A percentile compares a stretch with the other conserved stretches of the same genome.
Conservation (phyloP, 352 stramenopile genomes). For the Phytophthora sp. region DNA sequence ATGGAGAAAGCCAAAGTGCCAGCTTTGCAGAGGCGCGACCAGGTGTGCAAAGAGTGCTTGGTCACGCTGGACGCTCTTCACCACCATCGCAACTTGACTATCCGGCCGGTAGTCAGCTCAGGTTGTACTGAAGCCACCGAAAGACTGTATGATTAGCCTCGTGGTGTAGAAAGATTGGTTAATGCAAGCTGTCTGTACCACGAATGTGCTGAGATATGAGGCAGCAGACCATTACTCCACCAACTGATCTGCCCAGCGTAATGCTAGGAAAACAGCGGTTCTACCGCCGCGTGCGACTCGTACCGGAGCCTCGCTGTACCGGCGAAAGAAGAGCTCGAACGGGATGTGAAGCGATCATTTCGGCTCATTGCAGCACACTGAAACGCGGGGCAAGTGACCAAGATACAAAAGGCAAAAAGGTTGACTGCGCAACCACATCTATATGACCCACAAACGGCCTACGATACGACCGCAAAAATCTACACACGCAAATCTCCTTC, state of each 20-base stretch:
- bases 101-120: constrained; percentile 17
- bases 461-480: constrained; percentile 16
- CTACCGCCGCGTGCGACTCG: neutral
- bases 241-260: constrained; percentile 4
- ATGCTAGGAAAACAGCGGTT: constrained; percentile 29
- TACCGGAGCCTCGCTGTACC: neutral
- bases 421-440: constrained; percentile 18
- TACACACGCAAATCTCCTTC: constrained; percentile 22
- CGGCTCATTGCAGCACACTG: constrained; percentile 16
- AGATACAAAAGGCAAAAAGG: neutral
- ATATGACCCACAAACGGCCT: constrained; percentile 28
- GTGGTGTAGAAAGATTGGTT: neutral
- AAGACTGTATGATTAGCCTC: neutral
- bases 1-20: constrained; percentile 30
- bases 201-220: constrained; percentile 4
- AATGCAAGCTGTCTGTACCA: neutral
- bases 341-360: constrained; percentile 34
- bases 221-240: constrained; percentile 3
- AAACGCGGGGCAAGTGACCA: constrained; percentile 5
- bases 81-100: constrained; percentile 18
- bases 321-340: constrained; percentile 20
- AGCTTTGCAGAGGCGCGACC: constrained; percentile 25
- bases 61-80: constrained; percentile 20
- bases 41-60: neutral
- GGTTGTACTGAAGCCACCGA: constrained; percentile 2